phyloP scores from a whole-genome alignment of 257 asterid genomes.

The Solanum clarkiae region DNA sequence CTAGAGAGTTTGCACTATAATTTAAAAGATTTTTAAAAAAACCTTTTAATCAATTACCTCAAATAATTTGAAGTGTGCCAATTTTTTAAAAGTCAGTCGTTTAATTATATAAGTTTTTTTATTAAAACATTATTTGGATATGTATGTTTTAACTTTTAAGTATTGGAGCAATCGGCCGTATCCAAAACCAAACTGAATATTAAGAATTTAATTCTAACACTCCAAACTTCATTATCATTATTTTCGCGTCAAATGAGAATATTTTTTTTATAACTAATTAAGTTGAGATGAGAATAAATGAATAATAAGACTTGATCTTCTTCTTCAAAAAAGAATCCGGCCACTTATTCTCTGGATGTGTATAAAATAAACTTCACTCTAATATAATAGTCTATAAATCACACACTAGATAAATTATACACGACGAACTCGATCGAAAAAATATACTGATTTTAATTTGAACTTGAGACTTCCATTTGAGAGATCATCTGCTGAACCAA shows the following conservation, averaged over 20 bases:
- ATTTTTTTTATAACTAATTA: neutral
- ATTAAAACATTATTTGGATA: neutral
- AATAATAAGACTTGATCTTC: neutral
- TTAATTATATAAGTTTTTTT: neutral
- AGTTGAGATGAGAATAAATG: neutral
- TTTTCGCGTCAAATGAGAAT: neutral
- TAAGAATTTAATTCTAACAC: neutral
- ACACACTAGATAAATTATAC: too few species aligned
- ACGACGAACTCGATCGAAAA: too few species aligned
- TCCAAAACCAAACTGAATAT: neutral
- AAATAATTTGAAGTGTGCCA: neutral
- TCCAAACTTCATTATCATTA: neutral
- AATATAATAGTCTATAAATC: too few species aligned
- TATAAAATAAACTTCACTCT: too few species aligned
- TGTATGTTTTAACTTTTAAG: neutral
- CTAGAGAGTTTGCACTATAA: neutral
- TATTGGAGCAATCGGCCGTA: neutral
- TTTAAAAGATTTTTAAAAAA: neutral
- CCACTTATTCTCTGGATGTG: accelerated
- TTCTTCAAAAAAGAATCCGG: too few species aligned
- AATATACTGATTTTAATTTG: too few species aligned
- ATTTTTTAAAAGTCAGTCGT: neutral
- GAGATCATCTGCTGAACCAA: too few species aligned
- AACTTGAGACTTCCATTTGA: neutral
- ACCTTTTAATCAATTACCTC: neutral